A percentile compares a stretch with the other conserved stretches of the same genome.
phyloP scores from a whole-genome alignment of 331 rosid genomes.

The Rhamnella rubrinervis region DNA sequence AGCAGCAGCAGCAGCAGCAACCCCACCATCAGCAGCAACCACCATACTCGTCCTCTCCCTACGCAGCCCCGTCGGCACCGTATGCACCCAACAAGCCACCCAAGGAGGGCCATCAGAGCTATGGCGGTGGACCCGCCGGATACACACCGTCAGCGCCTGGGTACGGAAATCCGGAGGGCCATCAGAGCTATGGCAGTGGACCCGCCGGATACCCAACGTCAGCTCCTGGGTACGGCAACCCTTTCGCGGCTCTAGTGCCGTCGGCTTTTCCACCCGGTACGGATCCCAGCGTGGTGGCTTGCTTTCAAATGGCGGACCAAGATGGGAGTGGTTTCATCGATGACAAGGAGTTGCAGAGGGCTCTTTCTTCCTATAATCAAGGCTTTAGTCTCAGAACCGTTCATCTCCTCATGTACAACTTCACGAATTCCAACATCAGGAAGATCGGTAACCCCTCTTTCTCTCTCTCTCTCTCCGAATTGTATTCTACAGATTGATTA shows the following conservation, averaged over 20 bases:
- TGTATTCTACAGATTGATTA: too few species aligned
- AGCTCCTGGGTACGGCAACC: constrained; percentile 35
- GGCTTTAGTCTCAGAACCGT: constrained; percentile 89
- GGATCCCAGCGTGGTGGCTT: constrained; percentile 76
- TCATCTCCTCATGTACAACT: constrained; percentile 86
- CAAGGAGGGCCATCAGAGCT: not conserved
- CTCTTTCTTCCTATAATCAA: constrained; percentile 80
- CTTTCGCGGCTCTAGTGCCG: constrained; percentile 74
- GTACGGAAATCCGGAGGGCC: constrained; percentile 8
- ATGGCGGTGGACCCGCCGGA: too few species aligned
- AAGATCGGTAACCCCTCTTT: constrained; percentile 61
- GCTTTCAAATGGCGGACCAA: constrained; percentile 84
- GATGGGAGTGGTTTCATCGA: constrained; percentile 95
- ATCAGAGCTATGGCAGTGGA: constrained; percentile 16
- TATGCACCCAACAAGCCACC: constrained; percentile 9
- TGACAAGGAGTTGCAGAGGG: constrained; percentile 85
- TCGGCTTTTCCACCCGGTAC: constrained; percentile 90
- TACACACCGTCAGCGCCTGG: constrained; percentile 38
- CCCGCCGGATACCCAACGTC: constrained; percentile 36
- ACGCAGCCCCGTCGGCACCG: constrained; percentile 39
- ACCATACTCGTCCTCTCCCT: constrained; percentile 17
- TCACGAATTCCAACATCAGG: constrained; percentile 71
- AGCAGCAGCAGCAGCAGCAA: constrained; percentile 15
- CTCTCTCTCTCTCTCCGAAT: not conserved
- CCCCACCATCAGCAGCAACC: constrained; percentile 25